Percentiles rank a stretch among this genome's conserved stretches.
Conservation (phyloP, 1,284 basidiomycete species). For the Boletus hoseneyae region DNA sequence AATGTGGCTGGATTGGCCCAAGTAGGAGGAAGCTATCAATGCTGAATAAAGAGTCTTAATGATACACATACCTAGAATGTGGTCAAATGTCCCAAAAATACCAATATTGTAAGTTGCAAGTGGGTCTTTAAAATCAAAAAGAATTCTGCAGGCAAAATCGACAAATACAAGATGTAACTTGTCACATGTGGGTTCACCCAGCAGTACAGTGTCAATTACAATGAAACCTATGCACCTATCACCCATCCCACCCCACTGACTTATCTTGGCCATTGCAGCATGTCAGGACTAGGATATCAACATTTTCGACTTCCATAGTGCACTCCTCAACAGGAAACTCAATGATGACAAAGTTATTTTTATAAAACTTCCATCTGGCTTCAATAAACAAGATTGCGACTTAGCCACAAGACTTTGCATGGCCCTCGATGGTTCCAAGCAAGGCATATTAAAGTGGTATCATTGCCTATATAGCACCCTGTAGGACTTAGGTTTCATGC, state of each 20-base stretch:
- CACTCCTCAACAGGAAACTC: not conserved
- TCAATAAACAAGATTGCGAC: not conserved
- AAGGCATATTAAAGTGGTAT: not conserved
- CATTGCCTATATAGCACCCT: no score
- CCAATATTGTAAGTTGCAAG: not conserved
- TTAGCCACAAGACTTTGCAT: not conserved
- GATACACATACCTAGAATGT: no score
- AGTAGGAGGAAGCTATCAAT: not conserved
- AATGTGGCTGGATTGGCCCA: not conserved
- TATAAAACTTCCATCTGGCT: not conserved
- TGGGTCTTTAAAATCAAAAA: not conserved
- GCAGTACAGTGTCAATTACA: not conserved
- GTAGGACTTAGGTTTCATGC: no score
- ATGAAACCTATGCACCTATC: not conserved
- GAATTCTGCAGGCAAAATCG: not conserved
- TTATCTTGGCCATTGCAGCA: not conserved
- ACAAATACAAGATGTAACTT: not conserved
- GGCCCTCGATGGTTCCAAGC: not conserved
- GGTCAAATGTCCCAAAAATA: not conserved
- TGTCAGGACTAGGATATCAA: no score
- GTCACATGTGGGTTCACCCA: not conserved
- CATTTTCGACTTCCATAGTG: not conserved
- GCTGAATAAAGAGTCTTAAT: not conserved
- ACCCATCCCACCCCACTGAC: not conserved
- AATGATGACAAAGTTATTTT: not conserved